A percentile compares a stretch with the other conserved stretches of the same genome.
Evolutionary conservation across 2,329 filamentous ascomycete species (phyloP).

Genomic region (Fusarium pseudonygamai): DNA sequence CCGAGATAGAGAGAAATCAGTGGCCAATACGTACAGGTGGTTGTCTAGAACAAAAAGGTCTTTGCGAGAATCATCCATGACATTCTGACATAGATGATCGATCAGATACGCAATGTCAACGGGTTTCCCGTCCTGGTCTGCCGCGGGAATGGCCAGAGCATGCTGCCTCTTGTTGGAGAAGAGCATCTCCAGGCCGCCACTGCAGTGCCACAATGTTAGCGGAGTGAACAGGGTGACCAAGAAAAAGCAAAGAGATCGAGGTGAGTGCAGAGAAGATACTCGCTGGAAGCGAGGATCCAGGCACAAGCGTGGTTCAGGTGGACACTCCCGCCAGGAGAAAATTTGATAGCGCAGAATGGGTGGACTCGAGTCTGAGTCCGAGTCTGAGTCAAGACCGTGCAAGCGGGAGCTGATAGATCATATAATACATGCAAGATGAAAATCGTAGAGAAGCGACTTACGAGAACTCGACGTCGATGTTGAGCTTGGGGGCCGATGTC

Average conservation of each 20-base stretch:
- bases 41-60: slow-evolving; percentile 90
- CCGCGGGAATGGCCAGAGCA: slow-evolving; percentile 72
- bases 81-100: slow-evolving; percentile 77
- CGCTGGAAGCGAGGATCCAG: slow-evolving; percentile 14
- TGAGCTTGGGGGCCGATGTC: slow-evolving; percentile 50
- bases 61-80: slow-evolving; percentile 86
- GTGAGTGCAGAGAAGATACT: slow-evolving; percentile 8
- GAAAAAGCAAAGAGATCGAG: slow-evolving; percentile 8
- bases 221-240: slow-evolving; percentile 13
- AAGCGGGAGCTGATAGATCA: slow-evolving; percentile 39
- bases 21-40: slow-evolving; percentile 75
- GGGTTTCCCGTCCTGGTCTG: slow-evolving; percentile 65
- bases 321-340: slow-evolving; percentile 14
- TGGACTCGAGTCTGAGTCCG: slow-evolving; percentile 8
- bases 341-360: slow-evolving; percentile 6
- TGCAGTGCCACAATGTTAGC: slow-evolving; percentile 49
- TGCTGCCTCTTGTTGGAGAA: slow-evolving; percentile 86
- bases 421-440: slow-evolving; percentile 30
- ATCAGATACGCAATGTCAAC: slow-evolving; percentile 81
- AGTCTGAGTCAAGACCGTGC: slow-evolving; percentile 9
- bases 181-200: slow-evolving; percentile 93
- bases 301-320: slow-evolving; percentile 32
- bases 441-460: slow-evolving; percentile 46
- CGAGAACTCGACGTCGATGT: slow-evolving; percentile 78
- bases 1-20: not conserved